Evolutionary conservation across 1,139 yeast genomes (phyloP).

Genomic region (Diutina ranongensis): DNA sequence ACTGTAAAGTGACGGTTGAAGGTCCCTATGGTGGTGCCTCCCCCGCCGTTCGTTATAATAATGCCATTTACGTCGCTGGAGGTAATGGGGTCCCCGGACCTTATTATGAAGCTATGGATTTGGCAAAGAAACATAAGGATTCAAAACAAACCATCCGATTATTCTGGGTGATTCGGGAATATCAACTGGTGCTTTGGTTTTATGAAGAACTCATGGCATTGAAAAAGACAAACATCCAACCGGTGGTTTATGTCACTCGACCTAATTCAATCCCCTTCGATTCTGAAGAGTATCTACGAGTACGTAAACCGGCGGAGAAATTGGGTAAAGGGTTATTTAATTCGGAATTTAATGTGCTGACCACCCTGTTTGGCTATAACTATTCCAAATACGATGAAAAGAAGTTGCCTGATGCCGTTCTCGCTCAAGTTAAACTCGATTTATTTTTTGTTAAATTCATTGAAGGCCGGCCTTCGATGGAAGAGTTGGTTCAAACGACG

Average conservation of each 20-base stretch:
- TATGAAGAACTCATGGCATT: slow-evolving; percentile 28
- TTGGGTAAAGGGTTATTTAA: not conserved
- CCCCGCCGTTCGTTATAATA: slow-evolving; percentile 37
- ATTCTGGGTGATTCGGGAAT: slow-evolving; percentile 42
- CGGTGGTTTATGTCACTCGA: slow-evolving; percentile 29
- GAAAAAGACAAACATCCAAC: slow-evolving; percentile 19
- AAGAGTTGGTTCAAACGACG: slow-evolving; percentile 22
- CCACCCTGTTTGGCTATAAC: not conserved
- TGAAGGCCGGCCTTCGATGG: slow-evolving; percentile 36
- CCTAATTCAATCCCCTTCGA: slow-evolving; percentile 1
- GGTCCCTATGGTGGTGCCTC: slow-evolving; percentile 44
- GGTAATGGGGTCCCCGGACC: slow-evolving; percentile 62
- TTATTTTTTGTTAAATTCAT: slow-evolving; percentile 14
- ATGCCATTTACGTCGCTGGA: slow-evolving; percentile 38
- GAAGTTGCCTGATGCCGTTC: not conserved
- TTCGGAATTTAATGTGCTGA: slow-evolving; percentile 11
- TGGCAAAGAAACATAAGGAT: not conserved
- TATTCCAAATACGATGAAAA: not conserved
- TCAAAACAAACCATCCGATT: slow-evolving; percentile 18
- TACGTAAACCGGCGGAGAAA: not conserved
- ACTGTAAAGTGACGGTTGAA: slow-evolving; percentile 36
- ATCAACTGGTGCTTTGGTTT: slow-evolving; percentile 37
- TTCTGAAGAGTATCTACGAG: not conserved
- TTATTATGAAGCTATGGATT: slow-evolving; percentile 17
- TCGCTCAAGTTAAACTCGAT: not conserved